Conservation (phyloP, 2,329 filamentous ascomycete species). For the Tolypocladium nubicola region DNA sequence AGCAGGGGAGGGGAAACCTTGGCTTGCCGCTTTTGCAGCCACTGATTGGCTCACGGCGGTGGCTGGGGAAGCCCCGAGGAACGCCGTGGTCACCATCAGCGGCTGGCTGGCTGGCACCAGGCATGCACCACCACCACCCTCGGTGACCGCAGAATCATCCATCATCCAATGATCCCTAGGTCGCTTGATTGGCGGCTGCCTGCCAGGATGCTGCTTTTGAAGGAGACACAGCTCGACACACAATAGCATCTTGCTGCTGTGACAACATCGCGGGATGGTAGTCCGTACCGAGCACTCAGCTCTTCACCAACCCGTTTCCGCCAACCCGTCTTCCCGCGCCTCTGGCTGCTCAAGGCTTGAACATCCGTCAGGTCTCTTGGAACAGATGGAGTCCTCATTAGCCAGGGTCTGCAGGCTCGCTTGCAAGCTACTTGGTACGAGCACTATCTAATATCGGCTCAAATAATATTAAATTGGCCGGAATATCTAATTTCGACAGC, state of each 20-base stretch:
- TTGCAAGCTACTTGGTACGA: neutral
- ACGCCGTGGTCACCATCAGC: slow-evolving; percentile 3
- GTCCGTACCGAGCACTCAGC: neutral
- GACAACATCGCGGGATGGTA: too few species aligned
- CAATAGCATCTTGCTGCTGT: neutral
- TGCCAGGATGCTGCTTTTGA: neutral
- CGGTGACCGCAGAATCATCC: too few species aligned
- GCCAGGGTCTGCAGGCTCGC: neutral
- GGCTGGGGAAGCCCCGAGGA: slow-evolving; percentile 12
- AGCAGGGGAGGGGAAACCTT: neutral
- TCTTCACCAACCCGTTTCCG: neutral
- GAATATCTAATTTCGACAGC: neutral
- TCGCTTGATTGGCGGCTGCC: neutral
- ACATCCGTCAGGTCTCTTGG: neutral
- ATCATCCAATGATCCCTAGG: neutral
- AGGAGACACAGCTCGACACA: neutral
- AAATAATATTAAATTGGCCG: neutral
- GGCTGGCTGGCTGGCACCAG: neutral
- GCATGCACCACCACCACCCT: neutral
- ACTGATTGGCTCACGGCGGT: slow-evolving; percentile 24
- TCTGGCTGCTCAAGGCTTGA: neutral
- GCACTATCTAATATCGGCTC: neutral
- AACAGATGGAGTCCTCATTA: neutral
- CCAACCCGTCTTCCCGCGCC: neutral
- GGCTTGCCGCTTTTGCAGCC: slow-evolving; percentile 18